Evolutionary conservation across 768 basidiomycete species (phyloP).

Genomic region (Calocybe cyanea): DNA sequence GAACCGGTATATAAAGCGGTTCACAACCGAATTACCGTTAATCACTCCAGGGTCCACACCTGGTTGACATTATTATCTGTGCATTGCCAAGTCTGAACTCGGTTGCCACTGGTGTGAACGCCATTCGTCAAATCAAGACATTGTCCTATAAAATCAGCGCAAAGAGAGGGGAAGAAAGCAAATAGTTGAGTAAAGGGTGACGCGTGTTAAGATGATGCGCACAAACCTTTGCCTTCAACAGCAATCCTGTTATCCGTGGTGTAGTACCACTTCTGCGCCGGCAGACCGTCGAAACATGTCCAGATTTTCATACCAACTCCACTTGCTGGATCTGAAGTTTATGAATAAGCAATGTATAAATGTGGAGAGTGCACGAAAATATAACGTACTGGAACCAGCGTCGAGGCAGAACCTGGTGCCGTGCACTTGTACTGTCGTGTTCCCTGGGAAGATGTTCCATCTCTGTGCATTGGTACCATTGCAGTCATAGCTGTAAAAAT

Average conservation of each 20-base stretch:
- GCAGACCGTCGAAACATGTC: slow-evolving; percentile 28
- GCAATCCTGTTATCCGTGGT: slow-evolving; percentile 23
- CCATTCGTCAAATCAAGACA: slow-evolving; percentile 2
- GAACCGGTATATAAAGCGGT: too few species aligned
- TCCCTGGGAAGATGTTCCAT: slow-evolving; percentile 24
- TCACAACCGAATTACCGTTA: too few species aligned
- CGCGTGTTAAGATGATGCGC: background rate
- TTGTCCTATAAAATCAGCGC: background rate
- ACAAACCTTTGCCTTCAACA: slow-evolving; percentile 14
- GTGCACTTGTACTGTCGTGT: slow-evolving; percentile 24
- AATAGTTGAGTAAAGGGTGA: too few species aligned
- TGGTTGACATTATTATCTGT: slow-evolving; percentile 2
- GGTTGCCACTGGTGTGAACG: background rate
- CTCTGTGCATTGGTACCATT: slow-evolving; percentile 18
- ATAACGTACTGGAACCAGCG: slow-evolving; percentile 26
- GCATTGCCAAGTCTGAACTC: slow-evolving; percentile 4
- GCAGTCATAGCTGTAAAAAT: background rate
- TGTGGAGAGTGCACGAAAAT: background rate
- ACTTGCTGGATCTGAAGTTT: slow-evolving; percentile 27
- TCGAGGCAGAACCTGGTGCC: slow-evolving; percentile 33
- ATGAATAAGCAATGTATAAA: too few species aligned
- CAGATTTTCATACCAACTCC: slow-evolving; percentile 33
- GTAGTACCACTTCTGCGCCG: slow-evolving; percentile 30
- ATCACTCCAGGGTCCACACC: background rate
- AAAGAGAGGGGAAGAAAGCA: too few species aligned